Base-by-base conservation (phyloP, 2,329 filamentous ascomycete genomes). In the Colletotrichum sp. region DNA sequence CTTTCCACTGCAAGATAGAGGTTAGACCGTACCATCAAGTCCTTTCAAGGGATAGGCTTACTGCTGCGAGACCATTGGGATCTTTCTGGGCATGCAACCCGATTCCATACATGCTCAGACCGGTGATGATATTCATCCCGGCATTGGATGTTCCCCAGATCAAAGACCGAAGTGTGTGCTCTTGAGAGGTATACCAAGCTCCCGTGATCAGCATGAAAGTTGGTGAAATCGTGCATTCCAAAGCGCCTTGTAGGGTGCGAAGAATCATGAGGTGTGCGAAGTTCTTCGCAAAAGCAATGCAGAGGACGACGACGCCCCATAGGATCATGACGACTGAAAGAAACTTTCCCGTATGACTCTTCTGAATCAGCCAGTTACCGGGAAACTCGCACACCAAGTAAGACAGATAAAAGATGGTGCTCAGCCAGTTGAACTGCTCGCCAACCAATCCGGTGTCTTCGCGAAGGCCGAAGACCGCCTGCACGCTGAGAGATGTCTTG, bases 241-340 rank as follows among this genome's bases (percentile, higher is more conserved):
- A 71, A 3, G 78, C 78, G 2, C 82, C 82, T 70, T 83, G 80
- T 13, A 83, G 69, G 9, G 79, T 68, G 6, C 82, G 79, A 1
- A 83, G 77, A 26, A 81, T 68, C 79, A 83, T 82, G 6, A 83
- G 77, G 15, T 80, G 72, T 13, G 81, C 69, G 62, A 80, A 83
- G 72, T 80, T 82, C 75, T 80, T 79, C 10, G 81, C 79, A 18
- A 81, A 81, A 28, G 80, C 80, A 12, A 80, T 78, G 66, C 78
- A 81, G 12, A 82, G 76, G 21, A 84, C 79, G 21, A 84, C 65
- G 5, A 83, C 73, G 13, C 82, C 82, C 80, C 81, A 82, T 1
- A 79, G 56, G 1, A 82, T 67, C 83, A 86, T 85, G 58, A 83
- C 82, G 6, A 81, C 79, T 9, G 82, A 82, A 16, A 86, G 70